A percentile compares a stretch with the other conserved stretches of the same genome.
Evolutionary conservation across 73 alveolate species (phyloP).

Genomic region (Diophrys appendiculata): DNA sequence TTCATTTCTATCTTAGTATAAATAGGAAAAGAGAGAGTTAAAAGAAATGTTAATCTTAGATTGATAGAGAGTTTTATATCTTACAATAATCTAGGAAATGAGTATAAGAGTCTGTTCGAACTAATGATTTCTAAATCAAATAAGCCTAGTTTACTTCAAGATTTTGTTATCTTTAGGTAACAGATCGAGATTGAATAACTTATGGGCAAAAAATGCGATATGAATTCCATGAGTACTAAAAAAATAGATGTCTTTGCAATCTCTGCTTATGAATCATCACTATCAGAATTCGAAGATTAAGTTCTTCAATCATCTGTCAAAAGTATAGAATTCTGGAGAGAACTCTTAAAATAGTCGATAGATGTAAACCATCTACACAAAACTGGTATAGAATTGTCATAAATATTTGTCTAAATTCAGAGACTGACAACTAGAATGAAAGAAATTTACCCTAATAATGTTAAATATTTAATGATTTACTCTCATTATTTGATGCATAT

Average conservation of each 20-base stretch:
- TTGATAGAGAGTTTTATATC: no score
- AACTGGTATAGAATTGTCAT: background rate
- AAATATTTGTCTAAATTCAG: background rate
- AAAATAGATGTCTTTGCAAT: background rate
- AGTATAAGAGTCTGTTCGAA: background rate
- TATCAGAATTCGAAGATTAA: background rate
- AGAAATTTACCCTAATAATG: background rate
- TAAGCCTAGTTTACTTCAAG: background rate
- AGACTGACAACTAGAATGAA: background rate
- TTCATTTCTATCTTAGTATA: no score
- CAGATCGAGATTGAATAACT: constrained; percentile 3
- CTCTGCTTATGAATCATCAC: background rate
- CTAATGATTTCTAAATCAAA: background rate
- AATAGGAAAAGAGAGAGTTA: no score
- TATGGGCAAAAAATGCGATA: background rate
- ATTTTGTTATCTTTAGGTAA: background rate
- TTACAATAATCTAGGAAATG: no score
- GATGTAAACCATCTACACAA: background rate
- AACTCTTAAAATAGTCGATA: background rate
- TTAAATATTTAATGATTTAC: background rate
- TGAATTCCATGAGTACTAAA: background rate
- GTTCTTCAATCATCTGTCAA: background rate
- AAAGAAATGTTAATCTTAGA: no score
- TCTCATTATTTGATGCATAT: background rate
- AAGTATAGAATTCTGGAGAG: background rate